Evolutionary conservation across 2,329 filamentous ascomycete genomes (phyloP).

Genomic region (Alternaria panax): DNA sequence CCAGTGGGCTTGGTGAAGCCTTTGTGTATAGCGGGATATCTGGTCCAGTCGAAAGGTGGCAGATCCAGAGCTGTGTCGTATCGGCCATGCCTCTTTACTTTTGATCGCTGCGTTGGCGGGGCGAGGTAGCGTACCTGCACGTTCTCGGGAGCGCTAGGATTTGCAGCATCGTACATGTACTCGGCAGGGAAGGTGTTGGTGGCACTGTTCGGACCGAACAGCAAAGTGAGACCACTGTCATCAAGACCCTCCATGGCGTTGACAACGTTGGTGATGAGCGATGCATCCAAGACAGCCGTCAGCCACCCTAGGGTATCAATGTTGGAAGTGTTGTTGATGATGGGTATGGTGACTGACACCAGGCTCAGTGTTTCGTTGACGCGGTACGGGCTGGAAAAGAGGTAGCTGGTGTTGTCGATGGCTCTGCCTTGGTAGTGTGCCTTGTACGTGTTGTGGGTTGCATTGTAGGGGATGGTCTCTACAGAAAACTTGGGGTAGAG

Average conservation of each 20-base stretch:
- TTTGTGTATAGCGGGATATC: conserved; percentile 69
- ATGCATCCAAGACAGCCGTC: conserved; percentile 77
- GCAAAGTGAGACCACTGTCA: conserved; percentile 71
- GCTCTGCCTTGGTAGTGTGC: conserved; percentile 54
- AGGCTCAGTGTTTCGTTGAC: conserved; percentile 78
- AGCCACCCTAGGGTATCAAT: conserved; percentile 80
- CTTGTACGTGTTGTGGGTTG: conserved; percentile 42
- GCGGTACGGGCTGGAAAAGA: conserved; percentile 79
- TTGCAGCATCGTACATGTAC: conserved; percentile 38
- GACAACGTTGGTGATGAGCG: conserved; percentile 68
- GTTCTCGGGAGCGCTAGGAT: conserved; percentile 30
- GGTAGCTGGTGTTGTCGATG: conserved; percentile 59
- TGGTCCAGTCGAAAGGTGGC: conserved; percentile 62
- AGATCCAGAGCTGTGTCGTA: conserved; percentile 33
- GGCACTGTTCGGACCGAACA: conserved; percentile 71
- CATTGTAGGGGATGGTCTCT: conserved; percentile 44
- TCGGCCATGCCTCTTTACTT: conserved; percentile 35
- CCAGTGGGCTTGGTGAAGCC: conserved; percentile 61
- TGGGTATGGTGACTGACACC: conserved; percentile 80
- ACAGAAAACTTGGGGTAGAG: conserved; percentile 85
- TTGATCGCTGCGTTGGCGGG: conserved; percentile 39
- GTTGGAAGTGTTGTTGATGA: conserved; percentile 70
- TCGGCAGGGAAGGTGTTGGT: conserved; percentile 64
- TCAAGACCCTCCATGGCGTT: conserved; percentile 74
- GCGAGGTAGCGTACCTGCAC: conserved; percentile 43